A percentile compares a stretch with the other conserved stretches of the same genome.
phyloP scores from a whole-genome alignment of 1,284 basidiomycete genomes.

The Boletus smithii region DNA sequence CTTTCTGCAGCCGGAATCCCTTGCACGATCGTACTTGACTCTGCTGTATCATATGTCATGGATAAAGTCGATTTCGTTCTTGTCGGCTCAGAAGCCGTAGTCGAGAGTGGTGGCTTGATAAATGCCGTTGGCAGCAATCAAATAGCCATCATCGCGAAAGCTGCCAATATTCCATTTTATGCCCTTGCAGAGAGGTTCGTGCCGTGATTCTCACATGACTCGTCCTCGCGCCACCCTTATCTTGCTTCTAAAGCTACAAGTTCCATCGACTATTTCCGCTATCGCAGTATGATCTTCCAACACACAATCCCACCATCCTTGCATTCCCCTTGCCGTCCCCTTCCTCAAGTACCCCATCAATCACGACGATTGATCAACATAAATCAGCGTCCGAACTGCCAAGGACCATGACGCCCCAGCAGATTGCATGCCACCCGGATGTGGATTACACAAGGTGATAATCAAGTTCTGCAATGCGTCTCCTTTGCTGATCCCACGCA shows the following conservation, averaged over 20 bases:
- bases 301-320: conserved; percentile 68
- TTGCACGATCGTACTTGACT: conserved; percentile 92
- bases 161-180: conserved; percentile 94
- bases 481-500: conserved; percentile 36
- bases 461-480: conserved; percentile 12
- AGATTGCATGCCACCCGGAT: conserved; percentile 73
- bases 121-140: conserved; percentile 94
- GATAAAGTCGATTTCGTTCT: conserved; percentile 93
- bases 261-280: conserved; percentile 96
- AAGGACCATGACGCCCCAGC: conserved; percentile 63
- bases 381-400: conserved; percentile 27
- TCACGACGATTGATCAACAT: conserved; percentile 14
- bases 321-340: conserved; percentile 49
- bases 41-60: conserved; percentile 96
- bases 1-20: conserved; percentile 87
- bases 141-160: conserved; percentile 94
- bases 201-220: conserved; percentile 18
- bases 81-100: conserved; percentile 96
- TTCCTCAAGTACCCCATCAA: conserved; percentile 26
- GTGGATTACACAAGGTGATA: conserved; percentile 79
- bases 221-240: conserved; percentile 26
- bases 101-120: conserved; percentile 87
- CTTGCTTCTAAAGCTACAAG: conserved; percentile 72
- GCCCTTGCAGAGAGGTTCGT: conserved; percentile 88
- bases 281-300: conserved; percentile 94